A percentile compares a stretch with the other conserved stretches of the same genome.
These are phyloP conservation scores for Cupressus sempervirens DNA, from an alignment of 75 land plant genomes.

Conservation along the genomic window DNA sequence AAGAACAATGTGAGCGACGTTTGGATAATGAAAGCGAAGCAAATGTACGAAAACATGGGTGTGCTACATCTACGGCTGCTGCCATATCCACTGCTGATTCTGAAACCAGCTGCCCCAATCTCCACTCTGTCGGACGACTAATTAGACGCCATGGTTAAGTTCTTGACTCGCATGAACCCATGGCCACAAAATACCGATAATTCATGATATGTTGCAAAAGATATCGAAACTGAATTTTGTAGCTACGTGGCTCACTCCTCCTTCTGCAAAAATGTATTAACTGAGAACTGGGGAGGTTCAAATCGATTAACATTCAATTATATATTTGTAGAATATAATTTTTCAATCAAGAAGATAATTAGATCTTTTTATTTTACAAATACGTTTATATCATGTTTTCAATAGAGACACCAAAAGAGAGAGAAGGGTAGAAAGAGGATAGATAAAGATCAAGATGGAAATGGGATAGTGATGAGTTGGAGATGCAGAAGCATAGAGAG, in stretches of 20 bases:
- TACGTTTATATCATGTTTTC: too few relatives aligned
- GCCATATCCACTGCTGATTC: background rate
- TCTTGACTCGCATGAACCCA: background rate
- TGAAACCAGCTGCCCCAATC: background rate
- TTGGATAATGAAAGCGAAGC: background rate
- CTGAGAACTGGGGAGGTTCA: too few relatives aligned
- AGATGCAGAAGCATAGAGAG: too few relatives aligned
- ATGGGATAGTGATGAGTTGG: too few relatives aligned
- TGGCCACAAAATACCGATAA: background rate
- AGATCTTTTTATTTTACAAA: too few relatives aligned
- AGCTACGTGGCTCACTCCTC: background rate
- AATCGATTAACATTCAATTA: too few relatives aligned
- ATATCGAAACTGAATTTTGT: background rate
- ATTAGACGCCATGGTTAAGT: background rate
- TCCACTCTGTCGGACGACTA: background rate
- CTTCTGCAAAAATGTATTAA: too few relatives aligned
- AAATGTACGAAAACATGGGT: background rate
- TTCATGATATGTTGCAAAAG: background rate
- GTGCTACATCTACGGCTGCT: constrained; percentile 1
- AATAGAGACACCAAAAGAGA: too few relatives aligned
- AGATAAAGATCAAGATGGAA: too few relatives aligned
- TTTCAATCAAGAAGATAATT: too few relatives aligned
- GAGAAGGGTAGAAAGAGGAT: too few relatives aligned
- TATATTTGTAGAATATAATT: too few relatives aligned
- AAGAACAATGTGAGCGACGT: background rate